phyloP scores from a whole-genome alignment of 768 basidiomycete species.

The Dioszegia hungarica region DNA sequence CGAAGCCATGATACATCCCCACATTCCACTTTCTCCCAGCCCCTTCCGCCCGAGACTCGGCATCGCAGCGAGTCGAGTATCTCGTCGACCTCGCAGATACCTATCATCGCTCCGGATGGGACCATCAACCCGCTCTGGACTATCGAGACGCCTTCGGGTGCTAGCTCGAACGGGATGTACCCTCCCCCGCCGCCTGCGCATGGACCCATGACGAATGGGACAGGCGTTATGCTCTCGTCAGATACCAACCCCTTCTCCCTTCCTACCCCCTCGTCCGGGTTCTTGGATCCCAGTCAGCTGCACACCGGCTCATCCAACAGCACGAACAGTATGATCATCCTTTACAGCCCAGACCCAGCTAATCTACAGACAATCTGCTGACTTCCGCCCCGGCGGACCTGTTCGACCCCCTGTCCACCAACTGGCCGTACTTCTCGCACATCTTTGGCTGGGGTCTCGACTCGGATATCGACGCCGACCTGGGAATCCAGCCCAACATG shows the following conservation, averaged over 20 bases:
- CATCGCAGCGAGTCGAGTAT: not conserved
- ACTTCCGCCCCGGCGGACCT: slow-evolving; percentile 8
- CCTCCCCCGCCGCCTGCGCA: not conserved
- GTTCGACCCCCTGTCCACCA: slow-evolving; percentile 17
- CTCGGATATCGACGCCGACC: slow-evolving; percentile 29
- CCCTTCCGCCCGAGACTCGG: not conserved
- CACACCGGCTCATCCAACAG: not conserved
- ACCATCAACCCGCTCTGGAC: too few relatives aligned
- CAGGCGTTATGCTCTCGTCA: not conserved
- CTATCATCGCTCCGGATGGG: too few relatives aligned
- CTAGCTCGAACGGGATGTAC: not conserved
- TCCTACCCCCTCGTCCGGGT: slow-evolving; percentile 12
- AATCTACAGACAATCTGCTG: not conserved
- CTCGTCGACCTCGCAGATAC: not conserved
- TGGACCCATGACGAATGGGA: too few relatives aligned
- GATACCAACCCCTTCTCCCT: not conserved
- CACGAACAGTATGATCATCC: slow-evolving; percentile 4
- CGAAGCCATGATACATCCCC: not conserved
- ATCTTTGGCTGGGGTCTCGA: slow-evolving; percentile 41
- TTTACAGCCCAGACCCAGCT: not conserved
- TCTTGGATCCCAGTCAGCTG: slow-evolving; percentile 14
- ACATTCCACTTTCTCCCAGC: not conserved
- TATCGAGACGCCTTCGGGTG: too few relatives aligned
- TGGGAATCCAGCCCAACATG: slow-evolving; percentile 28
- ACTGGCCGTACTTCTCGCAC: slow-evolving; percentile 32